A percentile compares a stretch with the other conserved stretches of the same genome.
phyloP scores from a whole-genome alignment of 495 filamentous ascomycete species.

The Neurospora sp. region DNA sequence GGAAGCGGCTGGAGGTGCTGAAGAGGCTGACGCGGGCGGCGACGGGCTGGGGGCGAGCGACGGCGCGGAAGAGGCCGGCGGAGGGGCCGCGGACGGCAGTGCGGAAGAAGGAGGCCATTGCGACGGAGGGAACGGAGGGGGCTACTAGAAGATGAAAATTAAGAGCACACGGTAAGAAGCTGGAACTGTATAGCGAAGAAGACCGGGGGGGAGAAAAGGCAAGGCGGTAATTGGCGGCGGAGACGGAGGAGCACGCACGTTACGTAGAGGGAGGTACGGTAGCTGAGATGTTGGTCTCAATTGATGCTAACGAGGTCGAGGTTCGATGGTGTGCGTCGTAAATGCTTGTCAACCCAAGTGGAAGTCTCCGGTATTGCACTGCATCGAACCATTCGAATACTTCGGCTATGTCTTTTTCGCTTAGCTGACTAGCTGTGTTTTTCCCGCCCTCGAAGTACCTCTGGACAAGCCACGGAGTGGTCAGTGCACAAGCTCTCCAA shows the following conservation, averaged over 20 bases:
- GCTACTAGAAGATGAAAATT: conserved; percentile 3
- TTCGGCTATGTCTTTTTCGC: conserved; percentile 15
- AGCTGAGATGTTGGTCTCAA: conserved; percentile 12
- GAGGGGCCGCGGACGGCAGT: conserved; percentile 59
- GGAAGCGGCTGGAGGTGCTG: conserved; percentile 54
- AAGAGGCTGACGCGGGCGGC: conserved; percentile 46
- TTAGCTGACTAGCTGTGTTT: conserved; percentile 10
- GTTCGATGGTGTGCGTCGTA: conserved; percentile 7
- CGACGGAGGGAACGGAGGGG: conserved; percentile 4
- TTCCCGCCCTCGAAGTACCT: conserved; percentile 3
- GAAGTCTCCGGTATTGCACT: conserved; percentile 13
- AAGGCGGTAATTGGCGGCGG: conserved; percentile 13
- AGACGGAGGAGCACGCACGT: conserved; percentile 4
- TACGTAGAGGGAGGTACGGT: conserved; percentile 14
- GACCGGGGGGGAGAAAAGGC: conserved; percentile 7
- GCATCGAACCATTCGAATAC: conserved; percentile 23
- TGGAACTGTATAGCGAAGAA: neutral
- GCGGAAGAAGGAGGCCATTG: conserved; percentile 61
- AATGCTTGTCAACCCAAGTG: neutral
- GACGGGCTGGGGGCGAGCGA: conserved; percentile 36
- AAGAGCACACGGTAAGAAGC: conserved; percentile 6
- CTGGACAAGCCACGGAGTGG: neutral
- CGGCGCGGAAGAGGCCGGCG: conserved; percentile 50
- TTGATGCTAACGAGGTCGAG: conserved; percentile 14
- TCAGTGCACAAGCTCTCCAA: neutral